These are phyloP conservation scores for Suillus plorans DNA, from an alignment of 768 basidiomycete species.

Conservation along the genomic window DNA sequence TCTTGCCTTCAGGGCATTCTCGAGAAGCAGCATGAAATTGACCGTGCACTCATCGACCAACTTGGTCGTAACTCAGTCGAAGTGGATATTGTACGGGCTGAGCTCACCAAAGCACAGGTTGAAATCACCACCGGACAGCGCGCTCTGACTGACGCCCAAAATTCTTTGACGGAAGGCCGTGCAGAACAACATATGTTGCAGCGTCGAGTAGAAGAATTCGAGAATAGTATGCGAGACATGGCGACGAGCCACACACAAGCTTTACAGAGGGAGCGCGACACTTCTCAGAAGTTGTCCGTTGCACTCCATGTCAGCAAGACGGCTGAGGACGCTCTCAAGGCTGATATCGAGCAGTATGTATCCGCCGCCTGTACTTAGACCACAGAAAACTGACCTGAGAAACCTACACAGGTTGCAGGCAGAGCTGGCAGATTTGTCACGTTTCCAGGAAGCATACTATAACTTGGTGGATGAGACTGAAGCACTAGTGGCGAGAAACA, in stretches of 20 bases:
- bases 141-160: slow-evolving; percentile 22
- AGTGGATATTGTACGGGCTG: slow-evolving; percentile 41
- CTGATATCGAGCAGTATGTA: slow-evolving; percentile 68
- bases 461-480: slow-evolving; percentile 62
- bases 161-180: slow-evolving; percentile 16
- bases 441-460: slow-evolving; percentile 72
- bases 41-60: slow-evolving; percentile 29
- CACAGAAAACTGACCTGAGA: slow-evolving; percentile 26
- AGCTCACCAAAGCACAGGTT: slow-evolving; percentile 39
- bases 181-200: slow-evolving; percentile 24
- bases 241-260: slow-evolving; percentile 33
- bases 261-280: slow-evolving; percentile 47
- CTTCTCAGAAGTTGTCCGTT: slow-evolving; percentile 45
- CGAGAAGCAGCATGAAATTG: slow-evolving; percentile 17
- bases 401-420: slow-evolving; percentile 34
- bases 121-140: slow-evolving; percentile 32
- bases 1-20: slow-evolving; percentile 10
- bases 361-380: slow-evolving; percentile 16
- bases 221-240: slow-evolving; percentile 32
- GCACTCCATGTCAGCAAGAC: slow-evolving; percentile 56
- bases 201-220: slow-evolving; percentile 24
- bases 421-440: slow-evolving; percentile 60
- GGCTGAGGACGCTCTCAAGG: slow-evolving; percentile 66
- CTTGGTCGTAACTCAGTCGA: slow-evolving; percentile 41
- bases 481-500: slow-evolving; percentile 64